Evolutionary conservation across 805 yeast genomes (phyloP), one percentile per base, ranked within the genome.

Genomic region (Myxozyma kluyveri): DNA sequence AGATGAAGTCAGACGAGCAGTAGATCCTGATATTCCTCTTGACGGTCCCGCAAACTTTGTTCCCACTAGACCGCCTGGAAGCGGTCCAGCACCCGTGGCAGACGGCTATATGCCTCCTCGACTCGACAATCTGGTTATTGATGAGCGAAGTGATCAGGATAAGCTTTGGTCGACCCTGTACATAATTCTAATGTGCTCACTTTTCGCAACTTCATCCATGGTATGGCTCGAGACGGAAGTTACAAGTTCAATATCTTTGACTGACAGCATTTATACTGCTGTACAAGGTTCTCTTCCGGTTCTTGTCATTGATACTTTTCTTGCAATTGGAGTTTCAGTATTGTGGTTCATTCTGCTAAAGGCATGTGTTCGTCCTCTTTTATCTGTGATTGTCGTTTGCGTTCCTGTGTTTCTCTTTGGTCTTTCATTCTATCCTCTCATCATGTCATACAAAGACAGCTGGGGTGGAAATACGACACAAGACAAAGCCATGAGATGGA

Each of bases 401-500:
- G 67, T 68, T 7, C 71, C 71, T 14, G 47, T 63, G 14, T 60
- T 62, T n/a, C 50, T 67, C 21, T 41, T 62, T 10, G 56, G 54
- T 2, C 40, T 66, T 27, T 42, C 59, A 7, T 55, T 68, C 17
- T 63, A 64, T 42, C 61, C 70, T 12, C 40, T 63, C 18, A 59
- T 64, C 50, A 63, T 66, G 68, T 67, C 70, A 9, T 65, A 65
- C 46, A 56, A 63, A 17, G 60, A 61, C 37, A 57, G 63, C 12
- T 54, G 60, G 57, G 68, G 67, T 12, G 68, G 69, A n/a, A 45
- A 59, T 49, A 52, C 69, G 4, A 27, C 54, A 3, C 70, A 67
- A 53, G 69, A 67, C 50, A 43, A 38, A 19, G 56, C 59, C 26
- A 65, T 68, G 69, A 56, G 70, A 14, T 64, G 68, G 68, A 52